phyloP scores from a whole-genome alignment of 257 asterid genomes.

The Przewalskia tangutica region DNA sequence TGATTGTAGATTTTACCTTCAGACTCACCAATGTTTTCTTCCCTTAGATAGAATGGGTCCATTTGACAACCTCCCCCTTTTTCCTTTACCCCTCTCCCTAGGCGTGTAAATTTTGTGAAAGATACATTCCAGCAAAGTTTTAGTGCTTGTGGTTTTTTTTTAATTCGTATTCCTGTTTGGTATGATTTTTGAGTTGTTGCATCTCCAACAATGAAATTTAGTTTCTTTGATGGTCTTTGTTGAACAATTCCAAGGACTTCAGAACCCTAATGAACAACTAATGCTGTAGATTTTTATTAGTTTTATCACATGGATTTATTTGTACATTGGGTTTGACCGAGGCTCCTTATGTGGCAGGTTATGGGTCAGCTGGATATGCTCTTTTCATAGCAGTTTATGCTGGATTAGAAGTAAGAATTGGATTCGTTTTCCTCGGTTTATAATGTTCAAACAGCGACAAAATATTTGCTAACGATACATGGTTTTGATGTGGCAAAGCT shows the following conservation, averaged over 20 bases:
- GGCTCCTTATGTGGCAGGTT: conserved; percentile 41
- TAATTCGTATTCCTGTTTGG: not conserved
- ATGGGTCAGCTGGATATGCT: conserved; percentile 93
- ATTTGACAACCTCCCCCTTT: not conserved
- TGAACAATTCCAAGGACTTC: not conserved
- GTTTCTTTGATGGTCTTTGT: not conserved
- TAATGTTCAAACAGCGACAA: not conserved
- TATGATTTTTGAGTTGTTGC: not conserved
- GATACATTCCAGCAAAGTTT: not conserved
- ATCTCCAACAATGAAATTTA: not conserved
- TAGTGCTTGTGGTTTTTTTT: not conserved
- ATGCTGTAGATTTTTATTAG: not conserved
- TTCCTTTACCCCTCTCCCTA: not conserved
- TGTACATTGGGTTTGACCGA: not conserved
- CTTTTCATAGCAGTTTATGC: conserved; percentile 79
- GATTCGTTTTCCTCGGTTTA: conserved; percentile 9
- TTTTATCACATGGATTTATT: not conserved
- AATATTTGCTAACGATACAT: not conserved
- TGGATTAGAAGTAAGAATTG: conserved; percentile 72
- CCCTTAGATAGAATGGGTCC: not conserved
- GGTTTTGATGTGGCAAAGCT: not conserved
- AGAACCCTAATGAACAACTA: not conserved
- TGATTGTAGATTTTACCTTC: not conserved
- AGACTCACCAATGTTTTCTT: not conserved
- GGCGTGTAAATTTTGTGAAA: not conserved